phyloP scores from a whole-genome alignment of 75 land plant genomes.

The Pinus albicaulis region DNA sequence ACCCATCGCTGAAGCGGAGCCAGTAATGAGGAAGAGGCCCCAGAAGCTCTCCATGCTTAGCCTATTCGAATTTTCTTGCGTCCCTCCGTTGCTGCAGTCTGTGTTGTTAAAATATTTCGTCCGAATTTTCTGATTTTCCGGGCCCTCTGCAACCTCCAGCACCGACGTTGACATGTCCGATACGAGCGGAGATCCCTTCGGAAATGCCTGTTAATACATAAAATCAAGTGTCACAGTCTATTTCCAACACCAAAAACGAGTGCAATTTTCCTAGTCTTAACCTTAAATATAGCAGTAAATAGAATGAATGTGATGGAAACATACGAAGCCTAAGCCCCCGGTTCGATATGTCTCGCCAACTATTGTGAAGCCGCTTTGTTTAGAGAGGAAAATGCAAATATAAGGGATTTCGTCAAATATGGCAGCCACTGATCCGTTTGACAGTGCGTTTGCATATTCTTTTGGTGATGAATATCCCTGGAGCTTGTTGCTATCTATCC shows the following conservation, averaged over 20 bases:
- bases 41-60: conserved; percentile 52
- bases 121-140: conserved; percentile 26
- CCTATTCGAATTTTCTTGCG: conserved; percentile 28
- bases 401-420: conserved; percentile 33
- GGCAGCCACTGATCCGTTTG: conserved; percentile 34
- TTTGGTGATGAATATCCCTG: background rate
- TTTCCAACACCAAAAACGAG: too few relatives aligned
- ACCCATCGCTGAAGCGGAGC: too few relatives aligned
- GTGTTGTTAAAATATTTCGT: conserved; percentile 29
- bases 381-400: conserved; percentile 31
- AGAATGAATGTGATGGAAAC: background rate
- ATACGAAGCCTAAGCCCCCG: conserved; percentile 71
- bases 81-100: conserved; percentile 12
- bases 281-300: too few relatives aligned
- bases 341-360: conserved; percentile 43
- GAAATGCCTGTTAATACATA: conserved; percentile 30
- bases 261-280: too few relatives aligned
- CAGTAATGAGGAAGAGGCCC: conserved; percentile 14
- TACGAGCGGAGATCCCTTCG: conserved; percentile 47
- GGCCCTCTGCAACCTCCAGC: conserved; percentile 35
- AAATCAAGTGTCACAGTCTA: too few relatives aligned
- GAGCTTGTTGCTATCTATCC: too few relatives aligned
- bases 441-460: conserved; percentile 13
- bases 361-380: conserved; percentile 33
- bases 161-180: conserved; percentile 36